Evolutionary conservation across 257 asterid species (phyloP), one percentile per base, ranked within the genome.

Genomic region (Petrea volubilis): DNA sequence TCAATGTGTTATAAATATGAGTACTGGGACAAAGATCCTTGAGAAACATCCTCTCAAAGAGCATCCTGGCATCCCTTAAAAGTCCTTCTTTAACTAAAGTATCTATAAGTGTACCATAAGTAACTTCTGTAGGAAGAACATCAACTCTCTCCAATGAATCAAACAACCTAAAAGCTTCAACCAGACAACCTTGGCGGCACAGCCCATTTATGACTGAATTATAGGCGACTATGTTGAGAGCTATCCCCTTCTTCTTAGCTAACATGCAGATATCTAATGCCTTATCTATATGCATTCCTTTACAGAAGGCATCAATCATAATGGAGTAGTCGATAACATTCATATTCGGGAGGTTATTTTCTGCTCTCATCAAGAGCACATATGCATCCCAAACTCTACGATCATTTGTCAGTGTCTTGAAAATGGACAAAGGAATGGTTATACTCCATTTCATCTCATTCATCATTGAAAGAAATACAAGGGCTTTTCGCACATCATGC

Each of bases 81-180:
- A 64, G 85, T 15, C 99, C 97, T 77, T 81, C 90, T 74, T 80
- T 91, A 47, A 86, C 87, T 72, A 94, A 83, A 66, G 95, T 80
- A 71, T 84, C 82, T 68, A 91, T 85, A 64, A 94, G 89, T n/a
- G 89, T 92, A 69, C 88, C 93, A 51, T 82, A 94, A 9, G 97
- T 91, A 68, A 86, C 76, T 77, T 84, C 95, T 0, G 99, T 81
- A 64, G 98, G 97, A 79, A 33, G 73, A 58, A 88, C 46, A 33
- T 60, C 55, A 9, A 71, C 79, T 70, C 57, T 80, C 79, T 85
- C 93, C 59, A 94, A 71, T 31, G 99, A 87, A 81, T 88, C 93
- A 67, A 89, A 88, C 80, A 91, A 78, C 78, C 96, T 84, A 79
- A 91, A 84, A 60, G 98, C 99, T 77, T 91, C 97, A 44, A 92